Evolutionary conservation across 345 rosid species (phyloP), one percentile per base, ranked within the genome.

Genomic region (Leavenworthia alabamica): DNA sequence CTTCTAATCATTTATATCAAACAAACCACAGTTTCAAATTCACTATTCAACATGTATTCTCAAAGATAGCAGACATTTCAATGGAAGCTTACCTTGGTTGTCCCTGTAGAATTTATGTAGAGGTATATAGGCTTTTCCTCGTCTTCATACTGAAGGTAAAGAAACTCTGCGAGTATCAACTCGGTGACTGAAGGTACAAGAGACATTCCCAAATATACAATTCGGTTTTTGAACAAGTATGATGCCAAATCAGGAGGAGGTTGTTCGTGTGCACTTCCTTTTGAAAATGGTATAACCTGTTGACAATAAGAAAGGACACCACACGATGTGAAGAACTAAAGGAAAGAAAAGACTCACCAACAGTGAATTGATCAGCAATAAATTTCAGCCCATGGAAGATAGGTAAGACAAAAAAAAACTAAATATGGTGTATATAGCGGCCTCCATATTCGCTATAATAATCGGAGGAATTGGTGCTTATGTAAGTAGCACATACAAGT

Each of bases 211-310:
- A 93, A 70, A 77, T 93, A 93, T 23, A 93, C 91, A 67, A 93
- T 93, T 29, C 94, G 75, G 41, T 85, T 81, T 71, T 85, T 85
- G 77, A 73, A 83, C 68, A 93, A 67, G 75, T 86, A 86, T 3
- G 96, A 89, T 17, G 96, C 90, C 51, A 92, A 72, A 75, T 89
- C 95, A 11, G 96, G 96, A 37, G 98, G 96, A 62, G 98, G 96
- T 71, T 86, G 95, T 75, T 83, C 95, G 74, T 79, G 82, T 8
- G 89, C 87, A 81, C 80, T 78, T 72, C 89, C 93, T 48, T 76
- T 72, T 9, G 82, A 64, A 71, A 73, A 86, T 9, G 99, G 94
- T 77, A 86, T 89, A 67, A 89, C 96, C 98, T 92, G 77, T 35
- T 64, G 42, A 77, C 8, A 33, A 42, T 8, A 53, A 31, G 43